Evolutionary conservation across 169 alveolate species (phyloP), one percentile per base, ranked within the genome.

Genomic region (Eimeria falciformis): DNA sequence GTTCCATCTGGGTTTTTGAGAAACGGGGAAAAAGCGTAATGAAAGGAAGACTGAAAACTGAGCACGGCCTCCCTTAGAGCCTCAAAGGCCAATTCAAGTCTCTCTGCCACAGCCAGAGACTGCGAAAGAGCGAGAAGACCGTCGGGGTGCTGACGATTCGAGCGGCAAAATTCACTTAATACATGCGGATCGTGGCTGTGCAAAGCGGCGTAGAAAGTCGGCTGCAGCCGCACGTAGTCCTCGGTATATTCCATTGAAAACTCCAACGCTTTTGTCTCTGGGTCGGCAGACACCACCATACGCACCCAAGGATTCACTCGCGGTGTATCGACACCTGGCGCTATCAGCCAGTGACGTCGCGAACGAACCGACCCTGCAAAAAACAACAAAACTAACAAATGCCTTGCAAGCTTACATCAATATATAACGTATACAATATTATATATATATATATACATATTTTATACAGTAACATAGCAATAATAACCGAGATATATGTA

Each of bases 21-120:
- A 33, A 89, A 77, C 12, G 93, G 93, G 4, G 90, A 75, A 46
- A 89, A 89, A 3, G 55, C n/a, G 17, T 33, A 45, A 23, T 77
- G 90, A n/a, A 89, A 77, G 27, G 66, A 27, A 27, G 33, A 0
- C 73, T 89, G 88, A 9, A 75, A 12, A 37, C 71, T 84, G 17
- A 12, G 7, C 29, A 89, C 73, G 17, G 90, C 90, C 18, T 21
- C 12, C 53, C 29, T 29, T 3, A 33, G 1, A 14, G 25, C 37
- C 37, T 75, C 40, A 23, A 62, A 33, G 29, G 93, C 89, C 1
- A 55, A 17, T 27, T 89, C 90, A 5, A 37, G 79, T 23, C 62
- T 43, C 7, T 18, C 82, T 18, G 62, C 68, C 17, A 21, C 56
- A 6, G 33, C 40, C 14, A 40, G 56, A 27, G 78, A 37, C 43